A percentile compares a stretch with the other conserved stretches of the same genome.
These are phyloP conservation scores for Ogataea henricii DNA, from an alignment of 805 yeast species.

Conservation along the genomic window DNA sequence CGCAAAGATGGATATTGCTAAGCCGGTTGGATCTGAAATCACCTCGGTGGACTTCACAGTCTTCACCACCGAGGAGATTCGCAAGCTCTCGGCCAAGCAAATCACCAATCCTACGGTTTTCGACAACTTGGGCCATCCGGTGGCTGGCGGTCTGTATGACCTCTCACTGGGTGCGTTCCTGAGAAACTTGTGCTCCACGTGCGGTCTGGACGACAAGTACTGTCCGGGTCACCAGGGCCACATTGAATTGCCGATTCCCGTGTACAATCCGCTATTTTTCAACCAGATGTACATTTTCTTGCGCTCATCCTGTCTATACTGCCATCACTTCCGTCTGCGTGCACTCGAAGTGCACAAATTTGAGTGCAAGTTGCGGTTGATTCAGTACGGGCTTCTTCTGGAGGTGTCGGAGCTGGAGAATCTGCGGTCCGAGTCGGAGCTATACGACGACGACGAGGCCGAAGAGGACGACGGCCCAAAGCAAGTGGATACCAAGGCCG, in stretches of 20 bases:
- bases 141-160: conserved; percentile 91
- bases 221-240: conserved; percentile 99
- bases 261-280: conserved; percentile 93
- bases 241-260: conserved; percentile 93
- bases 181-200: conserved; percentile 86
- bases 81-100: conserved; percentile 89
- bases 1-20: conserved; percentile 83
- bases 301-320: conserved; percentile 84
- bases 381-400: conserved; percentile 85
- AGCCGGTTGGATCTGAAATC: conserved; percentile 95
- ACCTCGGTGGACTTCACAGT: conserved; percentile 90
- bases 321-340: conserved; percentile 81
- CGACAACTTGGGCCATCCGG: conserved; percentile 95
- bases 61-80: conserved; percentile 77
- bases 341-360: conserved; percentile 70
- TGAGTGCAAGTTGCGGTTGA: conserved; percentile 73
- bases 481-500: conserved; percentile 28
- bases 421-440: conserved; percentile 45
- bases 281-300: conserved; percentile 83
- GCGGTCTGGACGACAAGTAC: conserved; percentile 90
- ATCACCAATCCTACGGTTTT: conserved; percentile 94
- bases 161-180: conserved; percentile 93
- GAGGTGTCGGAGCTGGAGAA: conserved; percentile 77
- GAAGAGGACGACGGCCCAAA: conserved; percentile 44
- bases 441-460: conserved; percentile 45